Evolutionary conservation across 2,329 filamentous ascomycete species (phyloP).

Genomic region (Graphiopsis chlorocephala): DNA sequence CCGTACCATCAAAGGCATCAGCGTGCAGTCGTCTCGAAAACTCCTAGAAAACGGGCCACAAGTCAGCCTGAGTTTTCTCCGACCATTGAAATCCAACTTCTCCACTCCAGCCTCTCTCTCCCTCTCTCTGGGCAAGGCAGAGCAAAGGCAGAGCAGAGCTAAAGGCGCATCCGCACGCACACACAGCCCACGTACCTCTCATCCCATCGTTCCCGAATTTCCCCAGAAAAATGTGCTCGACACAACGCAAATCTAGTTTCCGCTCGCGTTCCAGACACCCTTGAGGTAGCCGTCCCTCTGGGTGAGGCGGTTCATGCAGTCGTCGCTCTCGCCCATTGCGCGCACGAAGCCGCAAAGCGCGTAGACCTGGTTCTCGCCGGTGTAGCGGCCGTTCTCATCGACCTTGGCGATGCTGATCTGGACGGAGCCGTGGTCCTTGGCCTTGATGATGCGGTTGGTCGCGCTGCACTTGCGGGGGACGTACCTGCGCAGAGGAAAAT

Average conservation of each 20-base stretch:
- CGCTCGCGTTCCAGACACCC: slow-evolving; percentile 82
- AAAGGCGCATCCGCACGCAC: neutral
- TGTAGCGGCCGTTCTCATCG: slow-evolving; percentile 96
- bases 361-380: slow-evolving; percentile 96
- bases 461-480: slow-evolving; percentile 98
- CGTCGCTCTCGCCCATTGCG: slow-evolving; percentile 96
- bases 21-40: slow-evolving; percentile 11
- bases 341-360: slow-evolving; percentile 97
- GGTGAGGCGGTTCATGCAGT: slow-evolving; percentile 89
- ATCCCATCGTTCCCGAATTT: slow-evolving; percentile 5
- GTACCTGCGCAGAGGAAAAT: slow-evolving; percentile 60
- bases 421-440: slow-evolving; percentile 98
- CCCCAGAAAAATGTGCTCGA: neutral
- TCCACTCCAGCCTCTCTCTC: neutral
- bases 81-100: neutral
- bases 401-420: slow-evolving; percentile 98
- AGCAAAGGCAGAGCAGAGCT: neutral
- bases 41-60: slow-evolving; percentile 9
- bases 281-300: slow-evolving; percentile 97
- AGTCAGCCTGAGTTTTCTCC: slow-evolving; percentile 6
- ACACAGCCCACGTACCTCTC: slow-evolving; percentile 11
- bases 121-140: neutral
- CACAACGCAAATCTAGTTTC: slow-evolving; percentile 39
- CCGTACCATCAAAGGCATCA: slow-evolving; percentile 12
- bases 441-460: slow-evolving; percentile 99